A percentile compares a stretch with the other conserved stretches of the same genome.
These are phyloP conservation scores for Candida tallmaniae DNA, from an alignment of 805 yeast genomes.

Conservation along the genomic window DNA sequence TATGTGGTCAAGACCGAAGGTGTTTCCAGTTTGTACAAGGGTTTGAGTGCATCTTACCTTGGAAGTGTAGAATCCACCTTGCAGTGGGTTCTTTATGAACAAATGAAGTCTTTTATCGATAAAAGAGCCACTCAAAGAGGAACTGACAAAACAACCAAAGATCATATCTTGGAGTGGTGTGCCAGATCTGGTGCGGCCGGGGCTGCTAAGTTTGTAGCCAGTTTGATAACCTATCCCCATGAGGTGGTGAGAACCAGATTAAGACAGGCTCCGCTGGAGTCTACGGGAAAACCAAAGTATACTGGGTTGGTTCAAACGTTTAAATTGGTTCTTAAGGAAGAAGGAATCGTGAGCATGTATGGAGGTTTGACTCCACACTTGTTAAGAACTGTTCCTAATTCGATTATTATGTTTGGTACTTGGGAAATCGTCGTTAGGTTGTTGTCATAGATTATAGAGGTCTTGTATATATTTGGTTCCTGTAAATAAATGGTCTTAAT, in stretches of 20 bases:
- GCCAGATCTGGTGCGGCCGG: slow-evolving; percentile 98
- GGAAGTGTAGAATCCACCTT: slow-evolving; percentile 91
- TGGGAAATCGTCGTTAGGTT: slow-evolving; percentile 72
- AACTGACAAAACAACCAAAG: slow-evolving; percentile 44
- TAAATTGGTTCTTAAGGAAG: slow-evolving; percentile 79
- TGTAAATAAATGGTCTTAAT: slow-evolving; percentile 8
- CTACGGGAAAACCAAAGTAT: slow-evolving; percentile 78
- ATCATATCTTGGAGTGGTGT: slow-evolving; percentile 79
- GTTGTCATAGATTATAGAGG: slow-evolving; percentile 10
- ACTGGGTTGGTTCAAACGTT: slow-evolving; percentile 88
- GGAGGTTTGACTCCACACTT: slow-evolving; percentile 98
- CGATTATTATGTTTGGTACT: slow-evolving; percentile 98
- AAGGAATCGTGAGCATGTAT: slow-evolving; percentile 89
- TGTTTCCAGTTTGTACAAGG: slow-evolving; percentile 72
- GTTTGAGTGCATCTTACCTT: slow-evolving; percentile 89
- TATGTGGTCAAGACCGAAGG: slow-evolving; percentile 77
- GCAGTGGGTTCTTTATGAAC: slow-evolving; percentile 96
- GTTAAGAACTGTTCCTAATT: slow-evolving; percentile 94
- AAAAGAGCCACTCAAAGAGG: slow-evolving; percentile 38
- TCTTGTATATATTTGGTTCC: slow-evolving; percentile 1
- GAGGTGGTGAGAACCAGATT: slow-evolving; percentile 94
- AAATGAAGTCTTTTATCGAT: slow-evolving; percentile 71
- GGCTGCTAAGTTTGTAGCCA: slow-evolving; percentile 89
- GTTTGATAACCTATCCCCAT: slow-evolving; percentile 91
- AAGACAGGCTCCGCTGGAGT: slow-evolving; percentile 82